Base-by-base conservation (phyloP, 192 early-diverging fungal genomes). In the Linnemannia schmuckeri region DNA sequence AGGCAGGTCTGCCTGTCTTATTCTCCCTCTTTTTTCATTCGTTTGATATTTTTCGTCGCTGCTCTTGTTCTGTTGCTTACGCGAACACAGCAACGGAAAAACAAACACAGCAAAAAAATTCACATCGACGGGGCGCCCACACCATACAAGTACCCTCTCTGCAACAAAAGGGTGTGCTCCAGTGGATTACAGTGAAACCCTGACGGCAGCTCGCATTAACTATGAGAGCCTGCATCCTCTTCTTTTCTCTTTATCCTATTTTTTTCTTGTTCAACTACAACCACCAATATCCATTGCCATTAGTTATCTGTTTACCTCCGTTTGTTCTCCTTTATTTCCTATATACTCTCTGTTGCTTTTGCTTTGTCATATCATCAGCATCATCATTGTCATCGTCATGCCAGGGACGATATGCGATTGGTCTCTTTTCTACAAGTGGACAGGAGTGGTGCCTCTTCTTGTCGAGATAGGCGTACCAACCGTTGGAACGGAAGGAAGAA, bases 221-320 rank as follows among this genome's bases (percentile, higher is more conserved):
- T 63, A 66, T 33, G 61, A 33, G 61, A 66, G 61, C 61, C 61
- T 66, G 30, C 61, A 66, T 66, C 61, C 44, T 74, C 72, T 49
- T 7, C 42, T 33, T 33, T 12, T 74, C 42, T 35, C 37, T 37
- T 37, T 37, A 37, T 1, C 37, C 37, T 37, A 1, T 37, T 37
- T 37, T 24, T 9, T 66, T 66, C 0, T 22, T 52, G 20, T 52
- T 33, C 61, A 66, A 33, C 61, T 15, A 0, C 57, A 8, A 61
- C 6, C 55, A 57, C 13, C 44, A 27, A 27, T 3, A 20, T 20
- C 47, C 47, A 52, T 20, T 52, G 47, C 47, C 47, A 27, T 12
- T 63, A 30, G 12, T 20, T 54, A 6, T 20, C 5, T 46, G 9
- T 20, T 57, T 57, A 63, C 6, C 57, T 27, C 27, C 27, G 57